Percentiles rank a stretch among this genome's conserved stretches.
Conservation (phyloP, 805 yeast genomes). For the Nakazawaea pomicola region DNA sequence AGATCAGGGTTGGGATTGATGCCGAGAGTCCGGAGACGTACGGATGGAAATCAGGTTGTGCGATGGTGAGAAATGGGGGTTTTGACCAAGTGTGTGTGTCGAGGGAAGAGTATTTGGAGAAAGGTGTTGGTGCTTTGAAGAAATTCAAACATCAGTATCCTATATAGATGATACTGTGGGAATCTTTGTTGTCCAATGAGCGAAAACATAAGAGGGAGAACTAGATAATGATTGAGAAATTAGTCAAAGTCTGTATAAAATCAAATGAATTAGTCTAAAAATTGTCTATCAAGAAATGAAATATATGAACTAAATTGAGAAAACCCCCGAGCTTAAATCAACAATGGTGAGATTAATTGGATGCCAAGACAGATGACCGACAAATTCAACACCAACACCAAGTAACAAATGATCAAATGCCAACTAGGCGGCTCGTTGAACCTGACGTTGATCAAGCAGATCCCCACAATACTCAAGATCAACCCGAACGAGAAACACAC, state of each 20-base stretch:
- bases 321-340: too few species aligned
- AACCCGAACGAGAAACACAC: constrained; percentile 9
- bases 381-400: constrained; percentile 8
- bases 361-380: constrained; percentile 5
- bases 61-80: constrained; percentile 35
- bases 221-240: too few species aligned
- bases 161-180: too few species aligned
- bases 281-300: too few species aligned
- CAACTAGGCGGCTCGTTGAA: constrained; percentile 8
- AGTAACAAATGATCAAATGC: constrained; percentile 4
- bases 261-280: too few species aligned
- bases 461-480: constrained; percentile 4
- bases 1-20: constrained; percentile 38
- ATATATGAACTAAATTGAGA: too few species aligned
- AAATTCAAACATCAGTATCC: constrained; percentile 11
- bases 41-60: constrained; percentile 56
- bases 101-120: constrained; percentile 78
- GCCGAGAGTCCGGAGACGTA: constrained; percentile 28
- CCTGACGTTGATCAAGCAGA: constrained; percentile 5
- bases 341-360: background rate
- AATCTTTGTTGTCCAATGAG: too few species aligned
- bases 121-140: constrained; percentile 51
- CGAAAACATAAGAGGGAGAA: too few species aligned
- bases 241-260: too few species aligned
- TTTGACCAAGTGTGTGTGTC: constrained; percentile 55